Base-by-base conservation (phyloP, 306 rosid species). In the Malus sylvestris region DNA sequence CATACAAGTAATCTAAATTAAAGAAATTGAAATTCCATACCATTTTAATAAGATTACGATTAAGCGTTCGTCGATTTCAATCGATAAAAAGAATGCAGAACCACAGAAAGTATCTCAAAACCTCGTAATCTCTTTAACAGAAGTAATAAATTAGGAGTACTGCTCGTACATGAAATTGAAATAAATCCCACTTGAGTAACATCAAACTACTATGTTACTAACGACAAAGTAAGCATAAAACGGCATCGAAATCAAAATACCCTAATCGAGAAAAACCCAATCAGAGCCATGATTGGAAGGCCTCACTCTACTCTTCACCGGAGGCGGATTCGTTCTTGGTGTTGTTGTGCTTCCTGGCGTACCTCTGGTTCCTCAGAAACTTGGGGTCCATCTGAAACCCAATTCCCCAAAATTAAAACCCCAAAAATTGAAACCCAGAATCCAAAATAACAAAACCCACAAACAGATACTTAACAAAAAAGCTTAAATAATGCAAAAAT, bases 281-380 rank as follows among this genome's bases (percentile, higher is more conserved):
- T 30, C 71, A 68, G 60, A 61, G 32, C 75, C 73, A 71, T 59
- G 68, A 62, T 59, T 32, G 13, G 69, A 65, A 4, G 12, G 35
- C 18, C 27, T 30, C 52, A 46, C 1, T 78, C 86, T 87, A 95
- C 85, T 95, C 96, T 86, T 92, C 93, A 25, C 79, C 98, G 0
- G 86, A 22, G 29, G 76, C 87, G 0, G 82, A 10, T 66, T 92
- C 98, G 8, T 70, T 89, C 67, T 46, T 83, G 76, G 87, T 87
- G 76, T 86, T 92, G 89, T 96, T 91, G 74, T 96, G 99, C 87
- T 96, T 96, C 96, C 97, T 96, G 0, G 99, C 99, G 46, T 96
- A 96, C 99, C 99, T 92, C 84, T 96, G 99, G 89, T 96, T 96
- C 94, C 99, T 91, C 87, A 96, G 79, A 35, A 96, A 96, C 89